Evolutionary conservation across 805 yeast species (phyloP).

Genomic region (Candida namnaoensis): DNA sequence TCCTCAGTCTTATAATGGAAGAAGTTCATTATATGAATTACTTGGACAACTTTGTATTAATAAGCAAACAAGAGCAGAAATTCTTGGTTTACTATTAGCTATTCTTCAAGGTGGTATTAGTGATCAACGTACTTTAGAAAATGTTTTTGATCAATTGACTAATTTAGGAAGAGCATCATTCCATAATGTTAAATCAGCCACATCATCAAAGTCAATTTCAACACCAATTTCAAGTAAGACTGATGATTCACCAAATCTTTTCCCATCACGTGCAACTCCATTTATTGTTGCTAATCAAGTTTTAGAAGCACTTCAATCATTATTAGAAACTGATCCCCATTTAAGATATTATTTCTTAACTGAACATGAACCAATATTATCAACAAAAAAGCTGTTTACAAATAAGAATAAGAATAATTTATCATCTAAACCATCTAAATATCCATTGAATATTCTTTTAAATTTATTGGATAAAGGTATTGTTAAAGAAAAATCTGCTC

Average conservation of each 20-base stretch:
- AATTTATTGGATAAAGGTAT: slow-evolving; percentile 50
- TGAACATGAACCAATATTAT: slow-evolving; percentile 52
- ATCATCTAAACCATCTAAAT: slow-evolving; percentile 36
- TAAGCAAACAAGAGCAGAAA: slow-evolving; percentile 71
- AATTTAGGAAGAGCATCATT: slow-evolving; percentile 31
- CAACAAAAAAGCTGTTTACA: slow-evolving; percentile 24
- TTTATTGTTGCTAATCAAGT: slow-evolving; percentile 68
- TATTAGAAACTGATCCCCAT: slow-evolving; percentile 59
- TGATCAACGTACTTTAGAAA: slow-evolving; percentile 53
- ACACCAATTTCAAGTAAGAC: slow-evolving; percentile 5
- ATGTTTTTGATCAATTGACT: slow-evolving; percentile 48
- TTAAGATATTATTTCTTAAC: slow-evolving; percentile 68
- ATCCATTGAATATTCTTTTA: slow-evolving; percentile 67
- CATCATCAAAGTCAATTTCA: slow-evolving; percentile 10
- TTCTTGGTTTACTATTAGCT: slow-evolving; percentile 57
- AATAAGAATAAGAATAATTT: slow-evolving; percentile 25
- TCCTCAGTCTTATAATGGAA: slow-evolving; percentile 55
- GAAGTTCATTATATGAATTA: slow-evolving; percentile 58
- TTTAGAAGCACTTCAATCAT: slow-evolving; percentile 62
- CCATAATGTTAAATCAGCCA: neutral
- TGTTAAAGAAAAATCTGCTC: slow-evolving; percentile 63
- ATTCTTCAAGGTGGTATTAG: slow-evolving; percentile 69
- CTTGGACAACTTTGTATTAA: slow-evolving; percentile 62
- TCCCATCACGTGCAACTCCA: slow-evolving; percentile 59
- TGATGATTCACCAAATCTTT: slow-evolving; percentile 5